Conservation (phyloP, 768 basidiomycete species). For the Rhodocollybia butyracea region DNA sequence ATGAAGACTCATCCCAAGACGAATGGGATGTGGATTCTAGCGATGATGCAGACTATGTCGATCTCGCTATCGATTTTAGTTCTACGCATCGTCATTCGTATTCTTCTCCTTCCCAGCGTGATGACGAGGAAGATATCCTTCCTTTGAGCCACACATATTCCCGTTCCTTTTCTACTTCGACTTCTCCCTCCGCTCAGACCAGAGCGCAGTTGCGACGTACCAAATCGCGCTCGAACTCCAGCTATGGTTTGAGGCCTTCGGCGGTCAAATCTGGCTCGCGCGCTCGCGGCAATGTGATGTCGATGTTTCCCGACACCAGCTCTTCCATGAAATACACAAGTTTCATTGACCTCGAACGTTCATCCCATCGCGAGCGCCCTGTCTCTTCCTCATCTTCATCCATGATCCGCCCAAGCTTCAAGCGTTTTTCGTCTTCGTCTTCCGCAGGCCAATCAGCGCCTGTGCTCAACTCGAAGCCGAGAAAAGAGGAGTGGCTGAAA, state of each 20-base stretch:
- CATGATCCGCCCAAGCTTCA: too few species aligned
- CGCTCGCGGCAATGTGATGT: not conserved
- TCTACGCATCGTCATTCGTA: slow-evolving; percentile 1
- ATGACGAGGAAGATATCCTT: slow-evolving; percentile 5
- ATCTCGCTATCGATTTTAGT: slow-evolving; percentile 6
- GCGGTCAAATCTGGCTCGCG: not conserved
- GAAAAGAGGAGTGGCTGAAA: not conserved
- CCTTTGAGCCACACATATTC: not conserved
- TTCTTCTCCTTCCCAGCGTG: not conserved
- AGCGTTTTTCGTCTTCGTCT: not conserved
- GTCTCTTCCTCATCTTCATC: not conserved
- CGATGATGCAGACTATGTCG: slow-evolving; percentile 2
- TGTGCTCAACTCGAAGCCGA: not conserved
- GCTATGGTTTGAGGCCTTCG: not conserved
- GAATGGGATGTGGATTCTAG: slow-evolving; percentile 1
- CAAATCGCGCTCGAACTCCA: not conserved
- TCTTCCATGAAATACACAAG: not conserved
- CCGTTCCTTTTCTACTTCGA: not conserved
- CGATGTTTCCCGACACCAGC: slow-evolving; percentile 1
- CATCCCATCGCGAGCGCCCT: not conserved
- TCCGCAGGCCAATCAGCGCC: not conserved
- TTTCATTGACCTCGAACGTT: slow-evolving; percentile 4
- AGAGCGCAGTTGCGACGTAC: not conserved
- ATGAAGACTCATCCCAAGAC: slow-evolving; percentile 5
- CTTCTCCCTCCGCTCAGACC: not conserved